These are phyloP conservation scores for Rhynchosporium secalis DNA, from an alignment of 2,329 filamentous ascomycete genomes.

Conservation along the genomic window DNA sequence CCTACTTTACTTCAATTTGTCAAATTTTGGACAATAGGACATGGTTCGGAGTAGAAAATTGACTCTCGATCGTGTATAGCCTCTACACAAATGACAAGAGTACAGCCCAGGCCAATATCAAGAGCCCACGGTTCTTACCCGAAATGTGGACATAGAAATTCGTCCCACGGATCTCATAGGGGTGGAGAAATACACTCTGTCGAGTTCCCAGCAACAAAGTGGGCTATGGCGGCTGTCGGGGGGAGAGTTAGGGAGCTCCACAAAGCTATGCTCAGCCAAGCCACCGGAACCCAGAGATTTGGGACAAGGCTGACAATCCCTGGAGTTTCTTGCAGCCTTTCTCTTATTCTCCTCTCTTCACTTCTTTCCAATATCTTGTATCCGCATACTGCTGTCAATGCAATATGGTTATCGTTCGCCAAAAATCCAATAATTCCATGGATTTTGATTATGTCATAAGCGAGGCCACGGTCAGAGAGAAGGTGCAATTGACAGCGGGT, in stretches of 20 bases:
- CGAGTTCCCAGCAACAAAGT: not conserved
- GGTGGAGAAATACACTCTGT: not conserved
- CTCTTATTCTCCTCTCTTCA: not conserved
- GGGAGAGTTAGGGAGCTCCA: not conserved
- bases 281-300: not conserved
- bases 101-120: not conserved
- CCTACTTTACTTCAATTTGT: too few relatives aligned
- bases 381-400: not conserved
- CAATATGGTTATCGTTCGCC: constrained; percentile 5
- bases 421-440: not conserved
- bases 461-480: constrained; percentile 9
- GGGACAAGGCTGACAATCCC: not conserved
- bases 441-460: constrained; percentile 4
- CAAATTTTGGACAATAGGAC: too few relatives aligned
- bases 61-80: not conserved
- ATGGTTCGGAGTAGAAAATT: not conserved
- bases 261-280: not conserved
- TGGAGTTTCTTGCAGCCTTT: constrained; percentile 5
- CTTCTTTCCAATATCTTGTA: not conserved
- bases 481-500: constrained; percentile 7
- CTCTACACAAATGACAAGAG: not conserved
- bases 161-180: not conserved
- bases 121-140: not conserved
- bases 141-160: not conserved
- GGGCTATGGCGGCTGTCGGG: constrained; percentile 5